Base-by-base conservation (phyloP, 1,284 basidiomycete species). In the Wolfiporia cocos region DNA sequence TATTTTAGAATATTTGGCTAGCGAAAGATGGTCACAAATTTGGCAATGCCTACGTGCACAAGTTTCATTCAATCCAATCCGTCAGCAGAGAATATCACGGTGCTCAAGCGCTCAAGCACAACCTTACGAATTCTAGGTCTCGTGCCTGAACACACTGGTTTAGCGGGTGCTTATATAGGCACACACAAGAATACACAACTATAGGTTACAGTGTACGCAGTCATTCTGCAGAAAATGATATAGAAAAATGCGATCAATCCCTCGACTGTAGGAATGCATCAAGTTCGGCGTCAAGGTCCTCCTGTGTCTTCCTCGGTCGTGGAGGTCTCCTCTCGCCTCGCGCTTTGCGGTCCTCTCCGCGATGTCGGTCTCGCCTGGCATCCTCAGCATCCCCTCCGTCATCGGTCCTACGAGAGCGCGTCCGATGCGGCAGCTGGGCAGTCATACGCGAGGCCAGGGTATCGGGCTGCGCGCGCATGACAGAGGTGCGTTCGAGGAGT, bases 281-380 rank as follows among this genome's bases (percentile, higher is more conserved):
- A 38, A 88, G 63, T 53, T 88, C 85, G 37, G 81, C 84, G 50
- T 88, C 85, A 29, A 88, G 65, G 51, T 88, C 82, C 58, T 82
- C 74, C 54, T 77, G 77, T 1, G 77, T 84, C 58, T 76, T 76
- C 33, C 52, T 69, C 9, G 74, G 74, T 33, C 59, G 52, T 29
- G 45, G 39, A 19, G 41, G 35, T 37, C 46, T 39, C 17, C 73
- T 68, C 41, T 56, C 53, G 56, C 57, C 23, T 11, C n/a, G 21
- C 29, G 30, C 7, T 17, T 34, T 34, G 24, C 33, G 20, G 15
- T 42, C 21, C 14, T n/a, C 22, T 33, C 21, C 30, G 9, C 42
- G 17, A 26, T 18, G 22, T 12, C 40, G 39, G 44, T 48, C 46
- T 54, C 26, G 26, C 24, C 19, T 37, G 41, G 18, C 39, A 44